Base-by-base conservation (phyloP, 768 basidiomycete species). In the Tricholoma sp. region DNA sequence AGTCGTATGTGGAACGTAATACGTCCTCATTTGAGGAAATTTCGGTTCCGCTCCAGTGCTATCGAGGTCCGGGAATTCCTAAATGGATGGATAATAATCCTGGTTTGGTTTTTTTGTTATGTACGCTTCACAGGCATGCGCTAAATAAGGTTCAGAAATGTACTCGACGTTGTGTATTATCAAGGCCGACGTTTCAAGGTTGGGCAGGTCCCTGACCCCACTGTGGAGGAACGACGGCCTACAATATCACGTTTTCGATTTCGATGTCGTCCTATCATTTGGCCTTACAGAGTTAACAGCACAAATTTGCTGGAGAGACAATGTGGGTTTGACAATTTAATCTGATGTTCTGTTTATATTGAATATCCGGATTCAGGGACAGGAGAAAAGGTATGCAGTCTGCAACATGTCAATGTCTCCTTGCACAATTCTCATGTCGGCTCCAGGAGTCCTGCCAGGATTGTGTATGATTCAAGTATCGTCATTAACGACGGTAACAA, bases 201-300 rank as follows among this genome's bases (percentile, higher is more conserved):
- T 53, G 52, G 29, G 24, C 6, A 53, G 8, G 11, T 37, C 14
- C n/a, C 21, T 53, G 24, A 39, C 12, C 0, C 52, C 52, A 12
- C 35, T 8, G 5, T n/a, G 21, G 35, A 35, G 21, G 6, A n/a
- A 5, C 14, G 22, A 21, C 29, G 14, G 35, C 16, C 12, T 5
- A 29, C n/a, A 6, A 10, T 75, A 67, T 56, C 77, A 67, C 55
- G 39, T 62, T 19, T 58, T 75, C 16, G 61, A 69, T 1, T 77
- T 66, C 58, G 74, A 76, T 7, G 66, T 84, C 2, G 67, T 83
- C 2, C 59, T 84, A 14, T 65, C 76, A 21, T 83, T 84, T 54
- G 83, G 83, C 5, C 60, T 79, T 50, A 82, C 81, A 1, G 83
- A 83, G 57, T 62, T 83, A 55, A 76, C 73, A 50, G 82, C 81